Conservation (phyloP, 805 yeast species). For the Candida namnaoensis region DNA sequence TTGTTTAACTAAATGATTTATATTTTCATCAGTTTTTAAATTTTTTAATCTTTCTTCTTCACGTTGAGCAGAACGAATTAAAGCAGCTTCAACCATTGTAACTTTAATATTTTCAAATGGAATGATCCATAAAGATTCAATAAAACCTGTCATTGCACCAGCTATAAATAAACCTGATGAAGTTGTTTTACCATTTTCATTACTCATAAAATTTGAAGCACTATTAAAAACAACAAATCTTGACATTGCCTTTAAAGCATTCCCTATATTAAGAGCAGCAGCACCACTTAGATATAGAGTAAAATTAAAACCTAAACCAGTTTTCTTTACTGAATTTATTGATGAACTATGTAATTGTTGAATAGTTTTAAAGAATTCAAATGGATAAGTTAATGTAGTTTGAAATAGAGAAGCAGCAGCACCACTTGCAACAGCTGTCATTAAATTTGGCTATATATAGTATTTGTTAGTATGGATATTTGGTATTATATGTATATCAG, state of each 20-base stretch:
- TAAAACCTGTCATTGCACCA: constrained; percentile 73
- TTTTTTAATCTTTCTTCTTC: constrained; percentile 10
- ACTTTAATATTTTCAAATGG: constrained; percentile 88
- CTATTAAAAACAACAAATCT: constrained; percentile 70
- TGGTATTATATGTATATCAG: too few relatives aligned
- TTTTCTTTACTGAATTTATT: constrained; percentile 17
- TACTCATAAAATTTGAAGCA: constrained; percentile 60
- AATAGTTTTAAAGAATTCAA: constrained; percentile 61
- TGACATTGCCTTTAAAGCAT: constrained; percentile 61
- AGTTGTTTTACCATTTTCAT: constrained; percentile 47
- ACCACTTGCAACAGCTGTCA: constrained; percentile 54
- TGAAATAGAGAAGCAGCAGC: constrained; percentile 55
- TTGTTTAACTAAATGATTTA: constrained; percentile 6
- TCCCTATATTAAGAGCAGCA: constrained; percentile 69
- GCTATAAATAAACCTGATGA: constrained; percentile 83
- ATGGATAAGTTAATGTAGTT: constrained; percentile 59
- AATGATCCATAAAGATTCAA: constrained; percentile 75
- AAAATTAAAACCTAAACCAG: constrained; percentile 21
- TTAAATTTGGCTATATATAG: constrained; percentile 26
- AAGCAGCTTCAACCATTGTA: constrained; percentile 65
- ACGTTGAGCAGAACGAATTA: constrained; percentile 17
- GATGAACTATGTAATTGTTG: constrained; percentile 45
- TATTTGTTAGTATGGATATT: not conserved
- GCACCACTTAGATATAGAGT: constrained; percentile 47
- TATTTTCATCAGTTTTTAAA: constrained; percentile 17